A percentile compares a stretch with the other conserved stretches of the same genome.
phyloP scores from a whole-genome alignment of 305 asterid species.

The Solanum chacoense region DNA sequence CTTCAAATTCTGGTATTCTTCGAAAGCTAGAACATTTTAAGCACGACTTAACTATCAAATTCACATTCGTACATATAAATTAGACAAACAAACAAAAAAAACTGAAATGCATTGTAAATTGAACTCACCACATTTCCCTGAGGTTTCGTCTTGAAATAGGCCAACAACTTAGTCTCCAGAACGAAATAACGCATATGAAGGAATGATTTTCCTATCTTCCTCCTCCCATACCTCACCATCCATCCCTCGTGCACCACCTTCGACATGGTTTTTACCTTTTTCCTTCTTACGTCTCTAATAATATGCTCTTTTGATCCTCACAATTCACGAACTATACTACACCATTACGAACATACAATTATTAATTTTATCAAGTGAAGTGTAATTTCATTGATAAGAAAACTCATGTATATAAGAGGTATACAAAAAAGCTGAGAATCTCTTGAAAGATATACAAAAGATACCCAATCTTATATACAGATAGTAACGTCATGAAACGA shows the following conservation, averaged over 20 bases:
- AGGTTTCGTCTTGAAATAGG: slow-evolving; percentile 95
- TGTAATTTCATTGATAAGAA: neutral
- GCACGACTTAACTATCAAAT: neutral
- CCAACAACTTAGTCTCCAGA: slow-evolving; percentile 68
- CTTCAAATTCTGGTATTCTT: neutral
- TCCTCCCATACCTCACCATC: slow-evolving; percentile 96
- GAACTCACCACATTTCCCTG: slow-evolving; percentile 61
- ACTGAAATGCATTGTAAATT: neutral
- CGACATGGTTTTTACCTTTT: slow-evolving; percentile 30
- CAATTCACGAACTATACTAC: neutral
- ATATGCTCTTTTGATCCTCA: neutral
- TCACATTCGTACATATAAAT: neutral
- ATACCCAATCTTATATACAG: neutral
- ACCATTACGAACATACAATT: neutral
- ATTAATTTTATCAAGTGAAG: neutral
- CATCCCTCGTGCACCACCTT: slow-evolving; percentile 94
- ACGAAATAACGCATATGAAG: slow-evolving; percentile 95
- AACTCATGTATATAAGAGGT: neutral
- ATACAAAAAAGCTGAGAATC: neutral
- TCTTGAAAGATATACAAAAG: neutral
- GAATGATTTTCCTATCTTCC: slow-evolving; percentile 85
- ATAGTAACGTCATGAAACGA: neutral
- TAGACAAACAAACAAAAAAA: neutral
- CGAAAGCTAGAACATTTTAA: no score
- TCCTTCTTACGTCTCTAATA: neutral